A percentile compares a stretch with the other conserved stretches of the same genome.
Conservation (phyloP, 2,329 filamentous ascomycete genomes). For the Dendryphion nanum region DNA sequence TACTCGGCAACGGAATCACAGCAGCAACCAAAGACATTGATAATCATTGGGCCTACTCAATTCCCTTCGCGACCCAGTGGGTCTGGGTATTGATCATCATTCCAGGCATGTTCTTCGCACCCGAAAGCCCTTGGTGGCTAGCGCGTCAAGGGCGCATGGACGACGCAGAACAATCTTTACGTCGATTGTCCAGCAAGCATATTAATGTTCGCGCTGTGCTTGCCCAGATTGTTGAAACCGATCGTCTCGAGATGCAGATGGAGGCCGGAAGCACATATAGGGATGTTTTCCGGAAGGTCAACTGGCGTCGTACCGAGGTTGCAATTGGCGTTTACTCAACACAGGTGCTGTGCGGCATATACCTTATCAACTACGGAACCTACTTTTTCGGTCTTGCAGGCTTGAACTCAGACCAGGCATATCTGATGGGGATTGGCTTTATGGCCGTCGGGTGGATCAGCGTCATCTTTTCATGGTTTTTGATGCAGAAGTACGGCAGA, state of each 20-base stretch:
- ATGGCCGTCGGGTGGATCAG: slow-evolving; percentile 68
- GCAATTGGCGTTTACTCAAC: slow-evolving; percentile 50
- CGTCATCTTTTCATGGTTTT: slow-evolving; percentile 72
- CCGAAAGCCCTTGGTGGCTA: slow-evolving; percentile 73
- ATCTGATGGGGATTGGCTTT: slow-evolving; percentile 50
- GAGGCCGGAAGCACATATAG: slow-evolving; percentile 65
- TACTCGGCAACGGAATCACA: slow-evolving; percentile 49
- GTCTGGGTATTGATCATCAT: slow-evolving; percentile 68
- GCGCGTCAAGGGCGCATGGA: slow-evolving; percentile 61
- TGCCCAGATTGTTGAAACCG: slow-evolving; percentile 86
- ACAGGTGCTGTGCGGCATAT: slow-evolving; percentile 43
- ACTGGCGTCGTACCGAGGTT: slow-evolving; percentile 73
- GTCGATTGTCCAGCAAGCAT: slow-evolving; percentile 58
- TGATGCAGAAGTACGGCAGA: slow-evolving; percentile 76
- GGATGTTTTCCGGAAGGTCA: slow-evolving; percentile 77
- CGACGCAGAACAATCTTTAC: slow-evolving; percentile 65
- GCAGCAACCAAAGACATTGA: slow-evolving; percentile 29
- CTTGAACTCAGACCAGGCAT: slow-evolving; percentile 36
- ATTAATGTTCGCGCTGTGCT: slow-evolving; percentile 56
- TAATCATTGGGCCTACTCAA: slow-evolving; percentile 64
- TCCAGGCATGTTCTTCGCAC: slow-evolving; percentile 64
- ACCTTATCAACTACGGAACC: slow-evolving; percentile 42
- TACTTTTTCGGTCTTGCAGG: slow-evolving; percentile 46
- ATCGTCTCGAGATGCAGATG: slow-evolving; percentile 62
- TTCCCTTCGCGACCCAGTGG: slow-evolving; percentile 68